Conservation (phyloP, 345 rosid genomes). For the Hibiscus tridactylites region DNA sequence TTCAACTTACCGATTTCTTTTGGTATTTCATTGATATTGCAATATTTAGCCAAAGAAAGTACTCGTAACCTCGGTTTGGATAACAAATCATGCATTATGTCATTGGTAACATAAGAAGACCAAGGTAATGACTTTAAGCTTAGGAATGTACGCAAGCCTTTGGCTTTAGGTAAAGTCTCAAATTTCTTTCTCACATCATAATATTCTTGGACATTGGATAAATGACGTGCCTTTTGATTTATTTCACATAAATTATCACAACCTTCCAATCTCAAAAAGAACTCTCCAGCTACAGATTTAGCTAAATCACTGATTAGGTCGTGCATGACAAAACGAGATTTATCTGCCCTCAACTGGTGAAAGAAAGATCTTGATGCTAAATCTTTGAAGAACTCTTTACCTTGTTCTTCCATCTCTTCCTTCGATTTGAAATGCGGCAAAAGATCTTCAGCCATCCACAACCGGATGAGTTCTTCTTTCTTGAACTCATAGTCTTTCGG, state of each 20-base stretch:
- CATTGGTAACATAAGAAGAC: not conserved
- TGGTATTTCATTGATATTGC: not conserved
- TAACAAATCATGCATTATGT: not conserved
- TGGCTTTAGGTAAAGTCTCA: not conserved
- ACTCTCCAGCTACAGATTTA: not conserved
- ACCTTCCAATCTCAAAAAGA: not conserved
- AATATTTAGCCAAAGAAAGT: not conserved
- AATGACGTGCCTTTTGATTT: not conserved
- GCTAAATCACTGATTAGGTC: not conserved
- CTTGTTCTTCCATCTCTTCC: not conserved
- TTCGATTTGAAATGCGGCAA: not conserved
- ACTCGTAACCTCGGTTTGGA: not conserved
- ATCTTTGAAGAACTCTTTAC: not conserved
- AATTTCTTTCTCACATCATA: not conserved
- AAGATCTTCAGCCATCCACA: conserved; percentile 1
- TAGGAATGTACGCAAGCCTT: not conserved
- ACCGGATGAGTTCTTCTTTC: not conserved
- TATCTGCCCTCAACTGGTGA: not conserved
- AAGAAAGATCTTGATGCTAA: not conserved
- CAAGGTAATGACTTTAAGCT: not conserved
- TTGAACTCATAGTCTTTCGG: not conserved
- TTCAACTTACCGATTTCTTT: not conserved
- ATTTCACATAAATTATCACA: not conserved
- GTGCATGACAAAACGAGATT: not conserved
- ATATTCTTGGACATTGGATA: not conserved